These are phyloP conservation scores for Epichloe gansuensis DNA, from an alignment of 2,329 filamentous ascomycete species.

Conservation along the genomic window DNA sequence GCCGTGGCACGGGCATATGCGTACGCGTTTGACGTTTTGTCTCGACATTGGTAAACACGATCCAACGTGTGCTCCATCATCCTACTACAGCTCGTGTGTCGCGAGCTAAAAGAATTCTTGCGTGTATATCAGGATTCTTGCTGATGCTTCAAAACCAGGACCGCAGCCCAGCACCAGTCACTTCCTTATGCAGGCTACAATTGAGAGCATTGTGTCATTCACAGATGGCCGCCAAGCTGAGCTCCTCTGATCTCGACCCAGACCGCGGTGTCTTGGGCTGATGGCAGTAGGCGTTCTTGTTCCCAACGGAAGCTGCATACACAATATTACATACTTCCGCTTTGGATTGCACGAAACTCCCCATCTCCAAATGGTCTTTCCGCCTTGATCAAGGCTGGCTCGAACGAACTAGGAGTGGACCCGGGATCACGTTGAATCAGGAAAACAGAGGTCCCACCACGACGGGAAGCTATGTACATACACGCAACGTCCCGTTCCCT, in stretches of 20 bases:
- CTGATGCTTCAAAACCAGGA: too few species aligned
- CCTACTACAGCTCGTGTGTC: too few species aligned
- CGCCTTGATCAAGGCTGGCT: background rate
- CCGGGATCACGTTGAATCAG: background rate
- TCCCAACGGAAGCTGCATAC: background rate
- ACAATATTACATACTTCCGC: background rate
- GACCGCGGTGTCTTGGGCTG: background rate
- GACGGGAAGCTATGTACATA: constrained; percentile 2
- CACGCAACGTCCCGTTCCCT: constrained; percentile 4
- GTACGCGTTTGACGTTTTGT: background rate
- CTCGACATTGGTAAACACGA: background rate
- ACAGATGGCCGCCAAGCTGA: too few species aligned
- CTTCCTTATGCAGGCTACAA: too few species aligned
- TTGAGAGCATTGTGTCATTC: too few species aligned
- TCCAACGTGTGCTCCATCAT: background rate
- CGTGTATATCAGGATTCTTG: too few species aligned
- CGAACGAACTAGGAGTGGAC: background rate
- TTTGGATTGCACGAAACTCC: background rate
- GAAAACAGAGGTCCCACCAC: background rate
- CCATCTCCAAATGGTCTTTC: background rate
- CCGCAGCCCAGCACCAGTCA: too few species aligned
- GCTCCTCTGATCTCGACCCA: too few species aligned
- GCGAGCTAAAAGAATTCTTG: too few species aligned
- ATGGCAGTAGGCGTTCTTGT: background rate
- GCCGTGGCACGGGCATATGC: background rate